A percentile compares a stretch with the other conserved stretches of the same genome.
Conservation (phyloP, 306 rosid genomes). For the Gastrolobium bilobum region DNA sequence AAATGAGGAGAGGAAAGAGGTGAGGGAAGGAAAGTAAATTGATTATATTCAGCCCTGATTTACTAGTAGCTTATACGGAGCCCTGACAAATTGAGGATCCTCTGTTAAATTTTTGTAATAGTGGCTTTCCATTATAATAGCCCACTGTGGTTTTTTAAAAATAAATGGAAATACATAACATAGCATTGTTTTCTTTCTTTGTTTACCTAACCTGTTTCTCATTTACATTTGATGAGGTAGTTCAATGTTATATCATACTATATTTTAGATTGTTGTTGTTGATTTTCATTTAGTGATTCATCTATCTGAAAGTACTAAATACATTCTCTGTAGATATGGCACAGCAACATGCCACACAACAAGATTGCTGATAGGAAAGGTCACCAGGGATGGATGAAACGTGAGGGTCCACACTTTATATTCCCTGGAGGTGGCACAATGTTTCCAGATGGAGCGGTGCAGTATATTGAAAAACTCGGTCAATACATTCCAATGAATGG, state of each 20-base stretch:
- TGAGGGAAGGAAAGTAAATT: neutral
- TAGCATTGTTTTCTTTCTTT: constrained; percentile 4
- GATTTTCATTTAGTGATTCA: constrained; percentile 19
- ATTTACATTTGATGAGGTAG: constrained; percentile 5
- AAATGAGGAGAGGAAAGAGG: neutral
- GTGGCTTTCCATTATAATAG: neutral
- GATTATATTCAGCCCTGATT: neutral
- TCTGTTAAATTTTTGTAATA: neutral
- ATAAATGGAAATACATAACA: neutral
- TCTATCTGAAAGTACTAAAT: constrained; percentile 31
- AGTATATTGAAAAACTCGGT: constrained; percentile 92
- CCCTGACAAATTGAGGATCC: constrained; percentile 2
- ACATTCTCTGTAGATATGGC: constrained; percentile 80
- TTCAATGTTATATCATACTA: constrained; percentile 9
- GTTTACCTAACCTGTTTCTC: neutral
- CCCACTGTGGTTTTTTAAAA: neutral
- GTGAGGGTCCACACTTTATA: constrained; percentile 85
- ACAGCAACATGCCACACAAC: constrained; percentile 93
- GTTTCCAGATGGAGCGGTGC: constrained; percentile 98
- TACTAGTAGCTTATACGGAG: neutral
- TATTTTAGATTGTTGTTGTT: constrained; percentile 25
- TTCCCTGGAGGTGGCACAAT: constrained; percentile 99
- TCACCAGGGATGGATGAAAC: constrained; percentile 99
- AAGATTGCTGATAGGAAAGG: constrained; percentile 99
- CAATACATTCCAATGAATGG: constrained; percentile 83